These are phyloP conservation scores for Colletotrichum ledebouriae DNA, from an alignment of 2,329 filamentous ascomycete genomes.

Conservation along the genomic window DNA sequence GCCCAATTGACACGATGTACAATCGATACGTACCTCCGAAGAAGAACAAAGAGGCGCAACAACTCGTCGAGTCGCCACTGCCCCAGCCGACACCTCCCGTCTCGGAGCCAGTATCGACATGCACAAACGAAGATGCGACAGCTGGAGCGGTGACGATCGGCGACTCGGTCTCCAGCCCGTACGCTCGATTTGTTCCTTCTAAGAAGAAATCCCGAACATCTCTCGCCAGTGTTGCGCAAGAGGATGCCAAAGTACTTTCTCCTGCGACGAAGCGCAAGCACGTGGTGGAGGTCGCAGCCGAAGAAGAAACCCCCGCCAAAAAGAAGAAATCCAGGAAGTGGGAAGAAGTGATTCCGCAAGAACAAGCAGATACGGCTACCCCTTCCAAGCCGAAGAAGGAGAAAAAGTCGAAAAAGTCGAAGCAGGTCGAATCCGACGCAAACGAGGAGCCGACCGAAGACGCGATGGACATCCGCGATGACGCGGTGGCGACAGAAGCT, in stretches of 20 bases:
- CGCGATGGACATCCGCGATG: conserved; percentile 36
- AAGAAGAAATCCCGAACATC: conserved; percentile 42
- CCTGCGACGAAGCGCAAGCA: conserved; percentile 53
- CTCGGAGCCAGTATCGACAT: conserved; percentile 26
- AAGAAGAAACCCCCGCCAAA: conserved; percentile 49
- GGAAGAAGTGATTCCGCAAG: conserved; percentile 28
- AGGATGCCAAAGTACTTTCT: conserved; percentile 14
- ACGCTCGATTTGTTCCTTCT: conserved; percentile 41
- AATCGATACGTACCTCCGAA: conserved; percentile 56
- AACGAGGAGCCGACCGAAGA: neutral
- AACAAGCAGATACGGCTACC: conserved; percentile 45
- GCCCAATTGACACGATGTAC: conserved; percentile 37
- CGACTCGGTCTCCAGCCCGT: conserved; percentile 26
- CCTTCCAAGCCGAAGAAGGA: conserved; percentile 48
- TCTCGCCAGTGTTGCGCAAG: neutral
- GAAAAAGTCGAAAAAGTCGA: conserved; percentile 53
- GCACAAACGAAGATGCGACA: conserved; percentile 15
- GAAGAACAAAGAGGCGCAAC: conserved; percentile 44
- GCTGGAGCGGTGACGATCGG: conserved; percentile 14
- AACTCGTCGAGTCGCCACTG: conserved; percentile 15
- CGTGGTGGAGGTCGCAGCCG: conserved; percentile 49
- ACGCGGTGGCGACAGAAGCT: too few species aligned
- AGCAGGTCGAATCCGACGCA: conserved; percentile 45
- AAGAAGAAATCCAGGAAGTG: conserved; percentile 53
- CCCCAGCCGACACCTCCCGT: conserved; percentile 25